phyloP scores from a whole-genome alignment of 2,329 filamentous ascomycete genomes.

The Aurifilum marmelostoma region DNA sequence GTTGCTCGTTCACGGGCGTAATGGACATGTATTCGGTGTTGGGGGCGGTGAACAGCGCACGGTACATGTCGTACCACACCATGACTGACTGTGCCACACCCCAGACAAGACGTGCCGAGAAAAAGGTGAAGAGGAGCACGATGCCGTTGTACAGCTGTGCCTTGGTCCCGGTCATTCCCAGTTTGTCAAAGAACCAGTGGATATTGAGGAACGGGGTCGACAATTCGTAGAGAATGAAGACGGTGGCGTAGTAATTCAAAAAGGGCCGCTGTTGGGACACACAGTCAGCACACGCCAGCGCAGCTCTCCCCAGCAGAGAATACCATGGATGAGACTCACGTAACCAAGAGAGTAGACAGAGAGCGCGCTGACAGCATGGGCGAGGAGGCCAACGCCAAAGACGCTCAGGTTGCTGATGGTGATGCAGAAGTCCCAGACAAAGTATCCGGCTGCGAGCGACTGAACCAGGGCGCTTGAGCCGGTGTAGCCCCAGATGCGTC shows the following conservation, averaged over 20 bases:
- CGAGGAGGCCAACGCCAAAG: conserved; percentile 76
- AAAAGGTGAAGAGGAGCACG: conserved; percentile 72
- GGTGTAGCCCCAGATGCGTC: conserved; percentile 78
- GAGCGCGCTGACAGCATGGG: conserved; percentile 75
- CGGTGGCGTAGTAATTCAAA: conserved; percentile 78
- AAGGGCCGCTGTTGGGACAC: conserved; percentile 68
- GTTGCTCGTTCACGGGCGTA: conserved; percentile 38
- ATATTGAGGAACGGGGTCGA: conserved; percentile 85
- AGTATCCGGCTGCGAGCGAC: conserved; percentile 78
- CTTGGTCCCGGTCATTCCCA: conserved; percentile 74
- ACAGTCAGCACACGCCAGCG: conserved; percentile 8
- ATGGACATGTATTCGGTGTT: conserved; percentile 38
- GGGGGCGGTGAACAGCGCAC: conserved; percentile 52
- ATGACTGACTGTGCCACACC: conserved; percentile 72
- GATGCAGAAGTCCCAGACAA: conserved; percentile 79
- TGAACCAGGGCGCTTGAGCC: conserved; percentile 73
- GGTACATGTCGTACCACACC: conserved; percentile 72
- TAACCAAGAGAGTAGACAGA: conserved; percentile 78
- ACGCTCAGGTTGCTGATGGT: conserved; percentile 69
- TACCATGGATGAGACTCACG: conserved; percentile 54
- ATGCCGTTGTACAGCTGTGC: conserved; percentile 80
- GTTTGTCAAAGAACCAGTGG: conserved; percentile 91
- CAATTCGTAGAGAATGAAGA: conserved; percentile 86
- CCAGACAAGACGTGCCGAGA: conserved; percentile 76
- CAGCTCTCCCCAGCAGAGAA: not conserved